phyloP scores from a whole-genome alignment of 1,284 basidiomycete species.

The Cutaneotrichosporon dermatis region DNA sequence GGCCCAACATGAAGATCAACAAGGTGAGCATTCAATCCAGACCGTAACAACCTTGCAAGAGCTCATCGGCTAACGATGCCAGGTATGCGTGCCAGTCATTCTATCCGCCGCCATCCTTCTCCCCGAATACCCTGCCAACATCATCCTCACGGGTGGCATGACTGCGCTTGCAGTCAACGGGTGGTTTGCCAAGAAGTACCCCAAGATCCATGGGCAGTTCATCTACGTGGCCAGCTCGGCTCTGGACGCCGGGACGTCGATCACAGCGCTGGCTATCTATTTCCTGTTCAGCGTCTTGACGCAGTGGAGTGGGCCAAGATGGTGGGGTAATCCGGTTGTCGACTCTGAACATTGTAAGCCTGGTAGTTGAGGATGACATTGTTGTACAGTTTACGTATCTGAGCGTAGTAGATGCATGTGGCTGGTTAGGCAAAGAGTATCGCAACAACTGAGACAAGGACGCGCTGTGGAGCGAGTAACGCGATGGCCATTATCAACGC shows the following conservation, averaged over 20 bases:
- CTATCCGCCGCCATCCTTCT: constrained; percentile 50
- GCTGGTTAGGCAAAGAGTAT: too few relatives aligned
- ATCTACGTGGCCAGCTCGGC: constrained; percentile 50
- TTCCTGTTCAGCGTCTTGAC: constrained; percentile 42
- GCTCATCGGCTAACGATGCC: constrained; percentile 10
- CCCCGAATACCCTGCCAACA: constrained; percentile 52
- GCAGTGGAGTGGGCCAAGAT: constrained; percentile 35
- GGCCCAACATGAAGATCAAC: constrained; percentile 41
- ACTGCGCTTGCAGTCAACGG: constrained; percentile 48
- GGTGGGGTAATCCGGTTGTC: constrained; percentile 45
- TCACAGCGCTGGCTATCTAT: constrained; percentile 52
- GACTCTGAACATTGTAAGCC: constrained; percentile 49
- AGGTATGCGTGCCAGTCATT: constrained; percentile 53
- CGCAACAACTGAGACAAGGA: too few relatives aligned
- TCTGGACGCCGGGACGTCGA: constrained; percentile 51
- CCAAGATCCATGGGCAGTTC: constrained; percentile 36
- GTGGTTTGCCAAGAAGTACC: constrained; percentile 41
- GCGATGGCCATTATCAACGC: too few relatives aligned
- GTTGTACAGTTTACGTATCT: too few relatives aligned
- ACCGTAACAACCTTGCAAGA: too few relatives aligned
- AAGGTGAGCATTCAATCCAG: constrained; percentile 26
- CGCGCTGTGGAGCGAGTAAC: too few relatives aligned
- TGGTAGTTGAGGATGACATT: constrained; percentile 21
- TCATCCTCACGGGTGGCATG: constrained; percentile 51
- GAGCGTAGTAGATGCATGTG: too few relatives aligned